Percentiles rank a stretch among this genome's conserved stretches.
These are phyloP conservation scores for Alternaria atra DNA, from an alignment of 2,329 filamentous ascomycete species.

Conservation along the genomic window DNA sequence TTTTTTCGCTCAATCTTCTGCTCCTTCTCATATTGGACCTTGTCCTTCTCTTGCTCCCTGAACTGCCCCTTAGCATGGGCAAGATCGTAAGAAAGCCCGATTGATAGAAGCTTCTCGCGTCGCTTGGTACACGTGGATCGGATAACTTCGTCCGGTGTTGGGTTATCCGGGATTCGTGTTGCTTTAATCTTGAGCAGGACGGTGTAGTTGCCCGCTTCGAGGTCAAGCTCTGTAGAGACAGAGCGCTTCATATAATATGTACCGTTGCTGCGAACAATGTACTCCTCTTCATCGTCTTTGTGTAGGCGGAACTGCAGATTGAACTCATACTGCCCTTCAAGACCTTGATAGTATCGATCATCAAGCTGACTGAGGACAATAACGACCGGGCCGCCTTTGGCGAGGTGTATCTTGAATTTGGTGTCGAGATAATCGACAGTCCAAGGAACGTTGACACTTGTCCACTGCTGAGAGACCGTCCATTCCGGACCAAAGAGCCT, in stretches of 20 bases:
- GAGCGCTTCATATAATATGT: constrained; percentile 73
- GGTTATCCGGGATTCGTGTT: constrained; percentile 60
- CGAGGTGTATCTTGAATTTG: constrained; percentile 65
- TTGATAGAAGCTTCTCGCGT: constrained; percentile 76
- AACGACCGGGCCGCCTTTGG: constrained; percentile 62
- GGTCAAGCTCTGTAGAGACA: constrained; percentile 77
- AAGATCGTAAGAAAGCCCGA: constrained; percentile 75
- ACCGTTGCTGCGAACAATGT: constrained; percentile 65
- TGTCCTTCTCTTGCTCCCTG: constrained; percentile 60
- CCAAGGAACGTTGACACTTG: constrained; percentile 67
- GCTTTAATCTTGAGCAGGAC: constrained; percentile 80
- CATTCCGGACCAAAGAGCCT: constrained; percentile 68
- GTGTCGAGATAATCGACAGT: constrained; percentile 68
- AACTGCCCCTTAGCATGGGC: constrained; percentile 72
- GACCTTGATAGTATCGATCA: constrained; percentile 66
- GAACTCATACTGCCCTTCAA: constrained; percentile 66
- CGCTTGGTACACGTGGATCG: constrained; percentile 67
- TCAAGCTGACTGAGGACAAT: constrained; percentile 69
- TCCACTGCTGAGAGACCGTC: constrained; percentile 70
- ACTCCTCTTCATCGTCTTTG: constrained; percentile 67
- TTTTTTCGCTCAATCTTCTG: constrained; percentile 50
- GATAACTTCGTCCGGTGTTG: constrained; percentile 73
- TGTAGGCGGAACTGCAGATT: constrained; percentile 67
- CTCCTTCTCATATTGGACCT: constrained; percentile 52
- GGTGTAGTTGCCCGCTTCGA: constrained; percentile 78